Percentiles rank a stretch among this genome's conserved stretches.
Evolutionary conservation across 768 basidiomycete species (phyloP).

Genomic region (Suillus ampliporus): DNA sequence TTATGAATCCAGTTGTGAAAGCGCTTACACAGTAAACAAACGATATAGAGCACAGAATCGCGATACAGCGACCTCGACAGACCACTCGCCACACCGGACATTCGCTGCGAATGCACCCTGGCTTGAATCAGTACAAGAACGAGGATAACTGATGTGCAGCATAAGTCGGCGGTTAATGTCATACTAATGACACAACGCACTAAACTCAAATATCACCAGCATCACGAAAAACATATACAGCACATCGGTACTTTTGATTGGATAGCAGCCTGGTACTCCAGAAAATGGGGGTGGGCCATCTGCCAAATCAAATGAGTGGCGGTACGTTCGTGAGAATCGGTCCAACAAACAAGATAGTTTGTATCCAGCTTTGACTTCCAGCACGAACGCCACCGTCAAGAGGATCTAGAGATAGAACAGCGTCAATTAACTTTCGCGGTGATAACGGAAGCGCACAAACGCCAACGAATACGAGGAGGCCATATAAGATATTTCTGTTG

Average conservation of each 20-base stretch:
- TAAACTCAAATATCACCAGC: slow-evolving; percentile 3
- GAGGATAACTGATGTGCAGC: neutral
- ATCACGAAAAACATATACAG: neutral
- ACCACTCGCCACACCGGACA: neutral
- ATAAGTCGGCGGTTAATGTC: neutral
- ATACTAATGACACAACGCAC: neutral
- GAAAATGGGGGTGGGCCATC: slow-evolving; percentile 9
- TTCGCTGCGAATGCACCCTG: neutral
- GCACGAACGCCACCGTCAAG: slow-evolving; percentile 6
- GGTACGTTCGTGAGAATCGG: neutral
- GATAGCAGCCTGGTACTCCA: slow-evolving; percentile 9
- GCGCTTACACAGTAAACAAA: slow-evolving; percentile 7
- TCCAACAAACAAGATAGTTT: slow-evolving; percentile 7
- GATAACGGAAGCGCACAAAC: neutral
- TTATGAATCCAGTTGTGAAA: neutral
- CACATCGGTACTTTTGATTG: neutral
- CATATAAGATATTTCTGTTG: slow-evolving; percentile 3
- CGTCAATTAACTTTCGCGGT: neutral
- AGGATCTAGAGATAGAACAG: neutral
- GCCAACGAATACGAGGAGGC: slow-evolving; percentile 4
- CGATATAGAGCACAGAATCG: slow-evolving; percentile 8
- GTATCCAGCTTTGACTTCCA: slow-evolving; percentile 1
- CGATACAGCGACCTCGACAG: slow-evolving; percentile 3
- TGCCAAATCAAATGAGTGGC: neutral
- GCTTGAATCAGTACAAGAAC: slow-evolving; percentile 6